Conservation (phyloP, 345 rosid genomes). For the Hibiscus trionum region DNA sequence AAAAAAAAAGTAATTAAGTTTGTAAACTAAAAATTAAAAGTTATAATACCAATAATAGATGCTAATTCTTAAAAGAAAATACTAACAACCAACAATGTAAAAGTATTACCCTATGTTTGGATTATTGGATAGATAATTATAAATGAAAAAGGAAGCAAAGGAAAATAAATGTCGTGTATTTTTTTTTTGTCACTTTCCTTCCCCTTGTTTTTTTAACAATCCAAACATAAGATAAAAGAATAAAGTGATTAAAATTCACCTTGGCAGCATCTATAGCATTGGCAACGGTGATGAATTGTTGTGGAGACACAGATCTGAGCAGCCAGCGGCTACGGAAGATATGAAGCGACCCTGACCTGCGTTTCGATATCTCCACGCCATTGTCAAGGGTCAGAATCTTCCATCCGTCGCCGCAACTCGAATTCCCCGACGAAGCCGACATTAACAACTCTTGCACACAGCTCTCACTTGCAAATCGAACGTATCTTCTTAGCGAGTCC, state of each 20-base stretch:
- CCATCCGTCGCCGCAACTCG: constrained; percentile 47
- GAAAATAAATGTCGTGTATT: too few species aligned
- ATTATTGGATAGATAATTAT: too few species aligned
- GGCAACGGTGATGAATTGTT: constrained; percentile 64
- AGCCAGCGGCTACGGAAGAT: constrained; percentile 66
- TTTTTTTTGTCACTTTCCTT: too few species aligned
- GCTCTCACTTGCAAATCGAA: constrained; percentile 67
- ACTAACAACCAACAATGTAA: too few species aligned
- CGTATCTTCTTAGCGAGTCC: constrained; percentile 65
- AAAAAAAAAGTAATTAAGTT: too few species aligned
- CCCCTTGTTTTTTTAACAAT: too few species aligned
- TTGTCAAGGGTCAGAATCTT: constrained; percentile 39
- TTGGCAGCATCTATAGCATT: constrained; percentile 73
- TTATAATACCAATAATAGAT: too few species aligned
- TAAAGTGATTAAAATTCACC: constrained; percentile 22
- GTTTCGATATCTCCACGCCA: constrained; percentile 66
- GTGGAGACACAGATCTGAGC: constrained; percentile 58
- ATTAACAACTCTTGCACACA: constrained; percentile 63
- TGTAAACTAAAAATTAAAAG: too few species aligned
- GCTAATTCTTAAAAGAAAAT: too few species aligned
- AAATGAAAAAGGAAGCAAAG: too few species aligned
- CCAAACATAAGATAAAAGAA: too few species aligned
- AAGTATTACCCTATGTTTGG: too few species aligned
- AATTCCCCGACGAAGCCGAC: constrained; percentile 52
- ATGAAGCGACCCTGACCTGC: constrained; percentile 51